These are phyloP conservation scores for Rhododendron molle DNA, from an alignment of 148 eudicot genomes.

Conservation along the genomic window DNA sequence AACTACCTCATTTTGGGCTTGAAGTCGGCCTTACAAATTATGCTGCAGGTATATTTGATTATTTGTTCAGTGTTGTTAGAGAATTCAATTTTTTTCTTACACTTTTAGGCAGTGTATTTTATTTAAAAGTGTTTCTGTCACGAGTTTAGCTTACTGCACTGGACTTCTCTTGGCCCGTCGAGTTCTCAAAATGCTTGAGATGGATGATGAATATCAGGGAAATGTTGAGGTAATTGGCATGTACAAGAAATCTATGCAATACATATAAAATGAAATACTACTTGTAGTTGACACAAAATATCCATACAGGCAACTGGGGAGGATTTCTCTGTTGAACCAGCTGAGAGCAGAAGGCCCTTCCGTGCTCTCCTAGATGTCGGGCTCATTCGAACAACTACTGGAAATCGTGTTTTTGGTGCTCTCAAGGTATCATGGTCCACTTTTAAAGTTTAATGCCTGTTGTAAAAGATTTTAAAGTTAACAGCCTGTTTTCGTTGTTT, in stretches of 20 bases:
- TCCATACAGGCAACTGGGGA: slow-evolving; percentile 64
- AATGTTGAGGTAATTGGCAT: slow-evolving; percentile 53
- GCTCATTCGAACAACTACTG: slow-evolving; percentile 67
- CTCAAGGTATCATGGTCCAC: slow-evolving; percentile 48
- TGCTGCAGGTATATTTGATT: slow-evolving; percentile 55
- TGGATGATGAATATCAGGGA: slow-evolving; percentile 74
- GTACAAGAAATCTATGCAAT: not conserved
- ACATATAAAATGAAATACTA: not conserved
- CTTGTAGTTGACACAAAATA: not conserved
- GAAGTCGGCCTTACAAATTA: slow-evolving; percentile 73
- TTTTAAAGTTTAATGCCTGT: not conserved
- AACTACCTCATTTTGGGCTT: slow-evolving; percentile 72
- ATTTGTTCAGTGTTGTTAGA: not conserved
- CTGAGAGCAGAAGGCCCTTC: slow-evolving; percentile 74
- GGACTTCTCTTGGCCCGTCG: slow-evolving; percentile 73
- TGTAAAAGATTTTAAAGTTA: not conserved
- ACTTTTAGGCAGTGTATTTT: not conserved
- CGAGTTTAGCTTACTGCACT: slow-evolving; percentile 58
- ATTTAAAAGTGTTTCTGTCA: not conserved
- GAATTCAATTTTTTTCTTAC: not conserved
- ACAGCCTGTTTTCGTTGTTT: not conserved
- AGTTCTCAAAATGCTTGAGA: slow-evolving; percentile 58
- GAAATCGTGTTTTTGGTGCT: slow-evolving; percentile 86
- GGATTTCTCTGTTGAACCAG: slow-evolving; percentile 81
- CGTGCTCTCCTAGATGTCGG: slow-evolving; percentile 91